These are phyloP conservation scores for Trametes cubensis DNA, from an alignment of 768 basidiomycete species.

Conservation along the genomic window DNA sequence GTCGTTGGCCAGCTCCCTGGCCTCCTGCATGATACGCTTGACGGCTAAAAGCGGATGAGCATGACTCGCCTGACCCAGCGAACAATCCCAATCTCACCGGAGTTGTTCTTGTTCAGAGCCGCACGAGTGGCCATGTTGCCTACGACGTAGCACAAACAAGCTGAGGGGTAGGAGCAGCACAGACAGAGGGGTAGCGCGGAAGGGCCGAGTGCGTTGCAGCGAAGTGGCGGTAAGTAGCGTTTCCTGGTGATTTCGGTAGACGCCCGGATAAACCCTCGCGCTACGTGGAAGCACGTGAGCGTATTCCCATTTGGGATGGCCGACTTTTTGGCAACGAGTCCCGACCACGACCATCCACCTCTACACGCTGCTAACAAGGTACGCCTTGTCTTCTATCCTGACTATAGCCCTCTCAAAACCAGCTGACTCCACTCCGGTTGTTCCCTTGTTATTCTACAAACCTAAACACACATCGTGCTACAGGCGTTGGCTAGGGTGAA, in stretches of 20 bases:
- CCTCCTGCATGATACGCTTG: slow-evolving; percentile 97
- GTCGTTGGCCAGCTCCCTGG: slow-evolving; percentile 83
- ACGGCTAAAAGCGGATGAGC: slow-evolving; percentile 57
- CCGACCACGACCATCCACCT: slow-evolving; percentile 8
- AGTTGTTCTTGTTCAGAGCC: slow-evolving; percentile 86
- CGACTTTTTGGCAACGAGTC: slow-evolving; percentile 11
- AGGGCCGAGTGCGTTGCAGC: not conserved
- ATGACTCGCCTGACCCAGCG: not conserved
- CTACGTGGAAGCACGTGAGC: slow-evolving; percentile 24
- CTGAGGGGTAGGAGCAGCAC: not conserved
- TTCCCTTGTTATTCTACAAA: no score
- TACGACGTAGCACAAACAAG: not conserved
- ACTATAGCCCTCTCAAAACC: no score
- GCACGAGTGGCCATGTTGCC: slow-evolving; percentile 34
- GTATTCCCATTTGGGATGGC: slow-evolving; percentile 4
- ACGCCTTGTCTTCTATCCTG: not conserved
- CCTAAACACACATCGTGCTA: not conserved
- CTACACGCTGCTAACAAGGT: slow-evolving; percentile 13
- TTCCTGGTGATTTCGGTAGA: slow-evolving; percentile 23
- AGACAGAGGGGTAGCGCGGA: not conserved
- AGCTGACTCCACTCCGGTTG: no score
- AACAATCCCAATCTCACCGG: slow-evolving; percentile 51
- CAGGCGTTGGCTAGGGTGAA: slow-evolving; percentile 12
- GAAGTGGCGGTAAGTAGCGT: slow-evolving; percentile 1
- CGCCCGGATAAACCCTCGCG: slow-evolving; percentile 5